Percentiles rank a stretch among this genome's conserved stretches.
Conservation (phyloP, 768 basidiomycete species). For the Phanerochaete sordida region DNA sequence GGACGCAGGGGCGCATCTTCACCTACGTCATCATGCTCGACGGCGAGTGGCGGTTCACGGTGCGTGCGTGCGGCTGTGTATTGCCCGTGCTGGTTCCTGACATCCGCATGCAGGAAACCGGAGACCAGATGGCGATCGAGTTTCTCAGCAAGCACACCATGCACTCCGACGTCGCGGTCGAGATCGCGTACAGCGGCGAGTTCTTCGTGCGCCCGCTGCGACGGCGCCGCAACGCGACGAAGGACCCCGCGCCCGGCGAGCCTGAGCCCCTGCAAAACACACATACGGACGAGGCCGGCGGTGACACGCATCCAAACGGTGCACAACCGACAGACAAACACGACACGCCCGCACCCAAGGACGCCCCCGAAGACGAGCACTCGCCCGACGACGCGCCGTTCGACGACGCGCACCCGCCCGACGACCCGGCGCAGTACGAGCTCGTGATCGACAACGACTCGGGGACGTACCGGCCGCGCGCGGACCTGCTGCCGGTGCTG, state of each 20-base stretch:
- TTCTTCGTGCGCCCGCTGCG: conserved; percentile 30
- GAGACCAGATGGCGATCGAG: conserved; percentile 40
- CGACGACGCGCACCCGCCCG: conserved; percentile 12
- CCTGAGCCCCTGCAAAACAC: not conserved
- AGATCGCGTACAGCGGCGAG: conserved; percentile 43
- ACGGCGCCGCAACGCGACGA: conserved; percentile 2
- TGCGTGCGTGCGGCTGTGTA: conserved; percentile 2
- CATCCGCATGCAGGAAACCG: conserved; percentile 32
- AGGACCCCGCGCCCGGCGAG: not conserved
- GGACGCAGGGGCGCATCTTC: conserved; percentile 38
- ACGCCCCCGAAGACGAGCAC: too few relatives aligned
- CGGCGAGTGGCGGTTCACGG: conserved; percentile 40
- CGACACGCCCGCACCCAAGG: too few relatives aligned
- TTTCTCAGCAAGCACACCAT: conserved; percentile 43
- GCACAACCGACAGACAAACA: too few relatives aligned
- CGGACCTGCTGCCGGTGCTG: conserved; percentile 34
- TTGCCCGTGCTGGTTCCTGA: not conserved
- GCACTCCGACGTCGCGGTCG: conserved; percentile 41
- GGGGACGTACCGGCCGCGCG: conserved; percentile 42
- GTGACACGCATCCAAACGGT: too few relatives aligned
- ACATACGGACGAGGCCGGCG: not conserved
- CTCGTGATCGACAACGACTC: conserved; percentile 46
- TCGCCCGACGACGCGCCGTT: conserved; percentile 4
- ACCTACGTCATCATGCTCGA: conserved; percentile 45
- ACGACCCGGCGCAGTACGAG: conserved; percentile 36